Percentiles rank a stretch among this genome's conserved stretches.
phyloP scores from a whole-genome alignment of 164 flowering plant species.

The Aristolochia californica region DNA sequence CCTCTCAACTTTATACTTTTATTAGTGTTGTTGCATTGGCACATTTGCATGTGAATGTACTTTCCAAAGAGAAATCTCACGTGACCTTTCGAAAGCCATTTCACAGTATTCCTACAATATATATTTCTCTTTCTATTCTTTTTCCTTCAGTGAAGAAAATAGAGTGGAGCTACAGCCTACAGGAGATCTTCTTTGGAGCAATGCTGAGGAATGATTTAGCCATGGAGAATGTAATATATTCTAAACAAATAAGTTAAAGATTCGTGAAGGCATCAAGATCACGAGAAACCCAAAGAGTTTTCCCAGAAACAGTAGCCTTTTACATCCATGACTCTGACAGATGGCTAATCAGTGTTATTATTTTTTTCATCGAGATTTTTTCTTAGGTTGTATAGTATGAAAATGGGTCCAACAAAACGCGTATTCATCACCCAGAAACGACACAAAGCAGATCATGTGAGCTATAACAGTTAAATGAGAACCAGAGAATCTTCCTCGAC shows the following conservation, averaged over 20 bases:
- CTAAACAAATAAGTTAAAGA: too few species aligned
- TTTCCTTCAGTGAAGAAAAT: not conserved
- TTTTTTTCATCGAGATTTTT: not conserved
- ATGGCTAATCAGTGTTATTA: too few species aligned
- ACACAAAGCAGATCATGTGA: slow-evolving; percentile 1
- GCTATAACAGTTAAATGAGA: slow-evolving; percentile 6
- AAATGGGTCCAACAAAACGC: slow-evolving; percentile 4
- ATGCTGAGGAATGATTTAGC: too few species aligned
- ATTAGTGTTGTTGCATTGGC: slow-evolving; percentile 31
- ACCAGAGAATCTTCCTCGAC: slow-evolving; percentile 17
- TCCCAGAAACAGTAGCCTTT: slow-evolving; percentile 1
- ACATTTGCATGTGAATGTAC: slow-evolving; percentile 70
- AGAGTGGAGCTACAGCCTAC: too few species aligned
- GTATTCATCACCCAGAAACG: slow-evolving; percentile 2
- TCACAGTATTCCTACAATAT: too few species aligned
- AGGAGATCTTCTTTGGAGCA: too few species aligned
- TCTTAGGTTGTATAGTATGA: not conserved
- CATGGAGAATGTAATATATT: too few species aligned
- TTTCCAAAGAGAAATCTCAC: slow-evolving; percentile 56
- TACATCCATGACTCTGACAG: not conserved
- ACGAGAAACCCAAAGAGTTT: not conserved
- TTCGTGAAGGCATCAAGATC: not conserved
- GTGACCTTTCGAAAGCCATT: too few species aligned
- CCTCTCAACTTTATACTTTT: slow-evolving; percentile 33
- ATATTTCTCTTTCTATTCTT: too few species aligned